A percentile compares a stretch with the other conserved stretches of the same genome.
phyloP scores from a whole-genome alignment of 148 eudicot genomes.

The Rhododendron ferrugineum region DNA sequence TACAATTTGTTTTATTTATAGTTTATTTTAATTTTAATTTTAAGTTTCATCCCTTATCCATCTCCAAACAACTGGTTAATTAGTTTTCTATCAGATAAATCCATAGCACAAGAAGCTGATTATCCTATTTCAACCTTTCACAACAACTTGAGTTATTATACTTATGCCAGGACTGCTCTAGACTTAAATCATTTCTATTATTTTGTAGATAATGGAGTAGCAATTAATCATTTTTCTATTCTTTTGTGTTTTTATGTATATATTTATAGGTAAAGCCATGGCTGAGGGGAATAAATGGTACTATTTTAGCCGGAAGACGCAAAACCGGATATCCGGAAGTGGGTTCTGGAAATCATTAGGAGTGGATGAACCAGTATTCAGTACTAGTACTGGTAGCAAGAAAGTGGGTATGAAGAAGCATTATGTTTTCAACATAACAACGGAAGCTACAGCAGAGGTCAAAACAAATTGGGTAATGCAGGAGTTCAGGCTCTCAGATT shows the following conservation, averaged over 20 bases:
- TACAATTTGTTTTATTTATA: neutral
- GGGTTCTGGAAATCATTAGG: constrained; percentile 76
- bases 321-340: constrained; percentile 38
- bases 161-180: neutral
- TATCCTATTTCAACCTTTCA: neutral
- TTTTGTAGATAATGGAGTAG: neutral
- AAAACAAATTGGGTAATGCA: constrained; percentile 88
- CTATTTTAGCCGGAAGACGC: constrained; percentile 70
- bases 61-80: neutral
- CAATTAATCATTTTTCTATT: neutral
- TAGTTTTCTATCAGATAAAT: neutral
- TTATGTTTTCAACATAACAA: constrained; percentile 43
- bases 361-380: constrained; percentile 54
- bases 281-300: constrained; percentile 78
- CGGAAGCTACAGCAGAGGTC: constrained; percentile 41
- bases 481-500: constrained; percentile 64
- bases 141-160: neutral
- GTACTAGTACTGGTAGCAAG: constrained; percentile 20
- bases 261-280: constrained; percentile 69
- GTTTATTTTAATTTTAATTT: neutral
- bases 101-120: neutral
- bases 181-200: neutral
- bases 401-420: constrained; percentile 56
- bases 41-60: neutral
- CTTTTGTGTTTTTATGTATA: too few relatives aligned